Conservation (phyloP, 2,329 filamentous ascomycete genomes). For the Ophiosphaerella korrae region DNA sequence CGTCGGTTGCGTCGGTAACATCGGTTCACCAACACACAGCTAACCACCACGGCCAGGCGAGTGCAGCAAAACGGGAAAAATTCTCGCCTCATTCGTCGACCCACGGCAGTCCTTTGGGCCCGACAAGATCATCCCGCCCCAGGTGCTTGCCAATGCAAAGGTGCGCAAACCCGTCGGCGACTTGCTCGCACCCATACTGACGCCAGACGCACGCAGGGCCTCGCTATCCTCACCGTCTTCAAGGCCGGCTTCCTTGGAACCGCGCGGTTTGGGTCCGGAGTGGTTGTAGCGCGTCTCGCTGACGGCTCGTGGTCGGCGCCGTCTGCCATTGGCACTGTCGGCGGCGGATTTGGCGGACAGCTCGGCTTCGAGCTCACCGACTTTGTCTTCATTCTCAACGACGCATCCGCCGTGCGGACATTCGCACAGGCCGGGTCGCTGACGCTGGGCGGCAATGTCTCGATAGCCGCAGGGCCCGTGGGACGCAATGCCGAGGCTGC, state of each 20-base stretch:
- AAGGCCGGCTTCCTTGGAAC: slow-evolving; percentile 87
- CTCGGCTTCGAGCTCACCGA: slow-evolving; percentile 88
- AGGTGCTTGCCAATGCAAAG: slow-evolving; percentile 89
- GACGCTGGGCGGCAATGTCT: slow-evolving; percentile 94
- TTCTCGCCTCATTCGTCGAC: slow-evolving; percentile 92
- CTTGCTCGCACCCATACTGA: neutral
- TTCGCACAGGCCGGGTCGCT: slow-evolving; percentile 92
- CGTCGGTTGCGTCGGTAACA: slow-evolving; percentile 24
- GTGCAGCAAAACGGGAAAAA: slow-evolving; percentile 96
- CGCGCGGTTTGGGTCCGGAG: slow-evolving; percentile 78
- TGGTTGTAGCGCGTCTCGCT: slow-evolving; percentile 78
- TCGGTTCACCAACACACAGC: slow-evolving; percentile 36
- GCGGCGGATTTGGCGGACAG: slow-evolving; percentile 82
- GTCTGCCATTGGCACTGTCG: slow-evolving; percentile 78
- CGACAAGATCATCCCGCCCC: slow-evolving; percentile 94
- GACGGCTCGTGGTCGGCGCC: slow-evolving; percentile 83
- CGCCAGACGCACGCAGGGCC: slow-evolving; percentile 58
- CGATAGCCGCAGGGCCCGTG: slow-evolving; percentile 89
- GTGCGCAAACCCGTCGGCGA: slow-evolving; percentile 50
- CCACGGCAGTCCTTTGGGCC: slow-evolving; percentile 91
- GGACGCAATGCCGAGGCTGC: slow-evolving; percentile 96
- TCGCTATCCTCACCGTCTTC: slow-evolving; percentile 83
- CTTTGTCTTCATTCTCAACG: slow-evolving; percentile 98
- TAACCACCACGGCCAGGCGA: slow-evolving; percentile 67
- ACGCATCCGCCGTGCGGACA: slow-evolving; percentile 83